Percentiles rank a stretch among this genome's conserved stretches.
These are phyloP conservation scores for Xylaria arbuscula DNA, from an alignment of 2,329 filamentous ascomycete genomes.

Conservation along the genomic window DNA sequence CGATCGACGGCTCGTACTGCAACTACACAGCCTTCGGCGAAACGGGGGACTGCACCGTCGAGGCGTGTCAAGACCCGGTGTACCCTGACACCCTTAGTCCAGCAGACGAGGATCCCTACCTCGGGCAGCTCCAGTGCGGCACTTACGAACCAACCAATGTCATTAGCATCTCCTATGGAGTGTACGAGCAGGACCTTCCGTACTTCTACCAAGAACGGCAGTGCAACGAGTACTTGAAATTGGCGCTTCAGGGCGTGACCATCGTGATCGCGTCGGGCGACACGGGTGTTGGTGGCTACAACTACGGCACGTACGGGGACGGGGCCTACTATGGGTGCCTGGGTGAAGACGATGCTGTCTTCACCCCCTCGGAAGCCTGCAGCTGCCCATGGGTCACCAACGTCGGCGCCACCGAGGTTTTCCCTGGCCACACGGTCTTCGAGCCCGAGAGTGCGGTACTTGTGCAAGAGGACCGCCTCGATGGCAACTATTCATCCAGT, in stretches of 20 bases:
- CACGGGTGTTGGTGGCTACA: constrained; percentile 20
- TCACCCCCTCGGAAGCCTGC: constrained; percentile 59
- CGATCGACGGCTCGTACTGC: constrained; percentile 40
- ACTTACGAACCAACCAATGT: constrained; percentile 27
- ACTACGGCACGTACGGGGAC: constrained; percentile 9
- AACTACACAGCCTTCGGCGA: constrained; percentile 37
- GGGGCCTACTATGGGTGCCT: constrained; percentile 19
- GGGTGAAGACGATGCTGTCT: constrained; percentile 54
- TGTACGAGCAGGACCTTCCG: constrained; percentile 25
- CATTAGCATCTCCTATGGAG: constrained; percentile 32
- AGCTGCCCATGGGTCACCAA: constrained; percentile 62
- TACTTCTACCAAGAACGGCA: constrained; percentile 30
- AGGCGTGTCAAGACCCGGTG: constrained; percentile 31
- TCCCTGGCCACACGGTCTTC: constrained; percentile 34
- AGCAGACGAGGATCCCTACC: constrained; percentile 18
- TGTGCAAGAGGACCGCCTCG: constrained; percentile 9
- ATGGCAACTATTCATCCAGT: constrained; percentile 38
- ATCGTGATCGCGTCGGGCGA: constrained; percentile 32
- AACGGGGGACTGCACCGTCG: constrained; percentile 34
- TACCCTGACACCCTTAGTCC: constrained; percentile 24
- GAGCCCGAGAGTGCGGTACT: constrained; percentile 38
- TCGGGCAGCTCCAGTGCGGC: constrained; percentile 27
- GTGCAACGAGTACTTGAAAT: constrained; percentile 34
- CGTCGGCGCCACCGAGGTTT: constrained; percentile 52
- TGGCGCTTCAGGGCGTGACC: constrained; percentile 29